phyloP scores from a whole-genome alignment of 2,329 filamentous ascomycete genomes.

The Exophiala sp. region DNA sequence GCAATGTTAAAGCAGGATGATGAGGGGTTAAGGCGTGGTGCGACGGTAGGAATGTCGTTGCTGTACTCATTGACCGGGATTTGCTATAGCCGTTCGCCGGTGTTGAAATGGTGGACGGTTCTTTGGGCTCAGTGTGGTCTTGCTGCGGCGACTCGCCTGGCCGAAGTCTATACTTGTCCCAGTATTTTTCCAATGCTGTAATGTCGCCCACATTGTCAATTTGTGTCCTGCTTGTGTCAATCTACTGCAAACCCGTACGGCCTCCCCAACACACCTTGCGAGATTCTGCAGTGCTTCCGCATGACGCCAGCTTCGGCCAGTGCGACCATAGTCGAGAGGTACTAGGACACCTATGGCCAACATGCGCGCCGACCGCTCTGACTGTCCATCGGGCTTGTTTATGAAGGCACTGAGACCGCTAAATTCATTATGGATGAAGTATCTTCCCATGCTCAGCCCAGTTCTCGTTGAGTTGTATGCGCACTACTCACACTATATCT shows the following conservation, averaged over 20 bases:
- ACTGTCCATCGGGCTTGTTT: constrained; percentile 71
- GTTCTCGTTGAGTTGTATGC: neutral
- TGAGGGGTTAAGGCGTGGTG: constrained; percentile 62
- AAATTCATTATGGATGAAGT: constrained; percentile 80
- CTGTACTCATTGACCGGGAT: constrained; percentile 39
- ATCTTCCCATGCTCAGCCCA: constrained; percentile 48
- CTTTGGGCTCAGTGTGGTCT: constrained; percentile 32
- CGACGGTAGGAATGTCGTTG: constrained; percentile 37
- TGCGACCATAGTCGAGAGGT: constrained; percentile 72
- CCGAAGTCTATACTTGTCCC: constrained; percentile 55
- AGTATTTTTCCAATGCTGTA: constrained; percentile 68
- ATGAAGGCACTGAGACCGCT: constrained; percentile 89
- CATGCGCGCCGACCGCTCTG: constrained; percentile 82
- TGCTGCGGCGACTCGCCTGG: constrained; percentile 39
- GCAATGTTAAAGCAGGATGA: constrained; percentile 81
- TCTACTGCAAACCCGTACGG: neutral
- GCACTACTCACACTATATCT: constrained; percentile 58
- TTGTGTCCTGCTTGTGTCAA: constrained; percentile 43
- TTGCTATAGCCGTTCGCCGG: constrained; percentile 31
- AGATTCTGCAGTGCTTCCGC: constrained; percentile 68
- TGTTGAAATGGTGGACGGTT: constrained; percentile 13
- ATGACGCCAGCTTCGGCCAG: constrained; percentile 86
- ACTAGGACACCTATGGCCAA: constrained; percentile 86
- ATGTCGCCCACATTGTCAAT: constrained; percentile 60
- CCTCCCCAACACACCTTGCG: constrained; percentile 50